phyloP scores from a whole-genome alignment of 2,329 filamentous ascomycete species.

The Alternaria sp. region DNA sequence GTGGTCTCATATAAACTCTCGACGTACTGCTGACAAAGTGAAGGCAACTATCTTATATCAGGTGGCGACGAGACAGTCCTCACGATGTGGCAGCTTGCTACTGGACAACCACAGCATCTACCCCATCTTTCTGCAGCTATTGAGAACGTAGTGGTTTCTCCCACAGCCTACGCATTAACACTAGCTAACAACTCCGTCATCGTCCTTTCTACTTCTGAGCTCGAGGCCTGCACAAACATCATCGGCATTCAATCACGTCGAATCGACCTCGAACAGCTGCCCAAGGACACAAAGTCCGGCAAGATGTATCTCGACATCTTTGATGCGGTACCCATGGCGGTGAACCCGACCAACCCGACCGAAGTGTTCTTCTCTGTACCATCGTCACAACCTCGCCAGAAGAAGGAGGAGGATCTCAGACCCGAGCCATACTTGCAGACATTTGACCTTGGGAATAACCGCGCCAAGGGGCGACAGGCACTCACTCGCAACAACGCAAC shows the following conservation, averaged over 20 bases:
- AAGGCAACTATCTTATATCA: slow-evolving; percentile 86
- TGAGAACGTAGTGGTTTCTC: slow-evolving; percentile 83
- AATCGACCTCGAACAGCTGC: slow-evolving; percentile 40
- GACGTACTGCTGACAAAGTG: slow-evolving; percentile 54
- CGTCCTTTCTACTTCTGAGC: slow-evolving; percentile 86
- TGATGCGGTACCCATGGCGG: slow-evolving; percentile 47
- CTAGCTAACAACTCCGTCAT: slow-evolving; percentile 93
- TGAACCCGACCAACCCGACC: slow-evolving; percentile 53
- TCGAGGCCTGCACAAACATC: slow-evolving; percentile 84
- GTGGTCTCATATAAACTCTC: neutral
- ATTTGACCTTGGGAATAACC: slow-evolving; percentile 81
- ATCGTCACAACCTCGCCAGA: slow-evolving; percentile 58
- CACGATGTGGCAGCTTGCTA: slow-evolving; percentile 93
- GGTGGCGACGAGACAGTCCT: slow-evolving; percentile 90
- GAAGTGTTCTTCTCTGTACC: slow-evolving; percentile 61
- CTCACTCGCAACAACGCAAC: slow-evolving; percentile 88
- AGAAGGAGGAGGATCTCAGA: slow-evolving; percentile 35
- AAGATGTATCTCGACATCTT: slow-evolving; percentile 35
- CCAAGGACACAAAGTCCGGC: slow-evolving; percentile 30
- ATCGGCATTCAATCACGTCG: slow-evolving; percentile 74
- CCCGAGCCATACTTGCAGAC: slow-evolving; percentile 76
- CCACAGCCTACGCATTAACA: slow-evolving; percentile 79
- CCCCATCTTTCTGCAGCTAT: slow-evolving; percentile 90
- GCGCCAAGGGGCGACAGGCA: slow-evolving; percentile 84
- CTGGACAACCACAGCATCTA: slow-evolving; percentile 79